phyloP scores from a whole-genome alignment of 75 land plant species.

The Adiantum capillusveneris region DNA sequence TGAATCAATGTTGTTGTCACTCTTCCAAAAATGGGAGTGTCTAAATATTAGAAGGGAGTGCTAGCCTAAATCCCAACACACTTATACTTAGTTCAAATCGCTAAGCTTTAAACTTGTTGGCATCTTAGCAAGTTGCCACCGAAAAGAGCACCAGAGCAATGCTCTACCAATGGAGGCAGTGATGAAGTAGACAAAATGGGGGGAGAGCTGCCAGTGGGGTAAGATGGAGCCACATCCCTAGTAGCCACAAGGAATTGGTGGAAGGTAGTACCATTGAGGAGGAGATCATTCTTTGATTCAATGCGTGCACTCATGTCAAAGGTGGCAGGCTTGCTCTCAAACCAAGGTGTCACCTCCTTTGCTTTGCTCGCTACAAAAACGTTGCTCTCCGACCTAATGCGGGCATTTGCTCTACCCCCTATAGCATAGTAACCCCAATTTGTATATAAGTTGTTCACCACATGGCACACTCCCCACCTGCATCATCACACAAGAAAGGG shows the following conservation, averaged over 20 bases:
- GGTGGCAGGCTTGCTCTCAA: not conserved
- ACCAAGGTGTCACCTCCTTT: slow-evolving; percentile 40
- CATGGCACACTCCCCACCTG: slow-evolving; percentile 54
- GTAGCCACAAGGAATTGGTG: slow-evolving; percentile 27
- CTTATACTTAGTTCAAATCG: no score
- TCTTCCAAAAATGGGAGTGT: no score
- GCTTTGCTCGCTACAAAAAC: slow-evolving; percentile 21
- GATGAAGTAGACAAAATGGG: not conserved
- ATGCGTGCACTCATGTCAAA: slow-evolving; percentile 22
- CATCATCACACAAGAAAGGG: not conserved
- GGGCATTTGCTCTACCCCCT: slow-evolving; percentile 25
- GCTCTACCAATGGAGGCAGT: not conserved
- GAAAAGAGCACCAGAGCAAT: slow-evolving; percentile 3
- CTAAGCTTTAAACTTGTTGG: no score
- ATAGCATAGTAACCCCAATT: slow-evolving; percentile 50
- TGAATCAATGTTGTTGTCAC: no score
- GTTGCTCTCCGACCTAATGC: slow-evolving; percentile 25
- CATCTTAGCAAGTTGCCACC: not conserved
- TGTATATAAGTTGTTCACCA: slow-evolving; percentile 35
- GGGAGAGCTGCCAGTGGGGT: not conserved
- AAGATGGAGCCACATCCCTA: slow-evolving; percentile 49
- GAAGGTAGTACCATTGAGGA: slow-evolving; percentile 33
- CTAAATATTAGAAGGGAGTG: no score
- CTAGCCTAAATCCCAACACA: no score
- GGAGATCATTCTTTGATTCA: slow-evolving; percentile 21